phyloP scores from a whole-genome alignment of 2,329 filamentous ascomycete species.

The Metarhizium humberi region DNA sequence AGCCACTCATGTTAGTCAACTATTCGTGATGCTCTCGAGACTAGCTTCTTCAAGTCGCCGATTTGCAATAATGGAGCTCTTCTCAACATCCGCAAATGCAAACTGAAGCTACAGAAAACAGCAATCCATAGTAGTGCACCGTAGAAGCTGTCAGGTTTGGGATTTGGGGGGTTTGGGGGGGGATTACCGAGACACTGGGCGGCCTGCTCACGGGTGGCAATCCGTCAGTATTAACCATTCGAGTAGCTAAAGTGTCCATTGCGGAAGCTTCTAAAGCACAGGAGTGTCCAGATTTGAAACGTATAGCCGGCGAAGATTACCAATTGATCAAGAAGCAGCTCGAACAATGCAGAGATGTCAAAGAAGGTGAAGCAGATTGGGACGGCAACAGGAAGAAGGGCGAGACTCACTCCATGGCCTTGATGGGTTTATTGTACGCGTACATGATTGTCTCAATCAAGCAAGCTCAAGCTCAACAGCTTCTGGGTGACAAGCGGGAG shows the following conservation, averaged over 20 bases:
- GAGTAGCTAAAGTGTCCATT: conserved; percentile 6
- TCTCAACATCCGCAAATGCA: too few species aligned
- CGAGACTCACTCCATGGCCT: conserved; percentile 27
- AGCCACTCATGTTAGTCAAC: conserved; percentile 8
- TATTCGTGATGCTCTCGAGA: background rate
- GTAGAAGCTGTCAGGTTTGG: too few species aligned
- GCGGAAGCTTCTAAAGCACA: background rate
- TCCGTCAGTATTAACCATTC: conserved; percentile 12
- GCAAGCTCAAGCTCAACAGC: conserved; percentile 2
- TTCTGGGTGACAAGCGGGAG: background rate
- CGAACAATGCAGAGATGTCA: background rate
- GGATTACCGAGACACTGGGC: conserved; percentile 22
- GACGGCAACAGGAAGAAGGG: conserved; percentile 4
- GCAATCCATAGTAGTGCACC: too few species aligned
- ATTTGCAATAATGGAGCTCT: too few species aligned
- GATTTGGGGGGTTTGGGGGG: background rate
- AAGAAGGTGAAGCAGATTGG: conserved; percentile 1
- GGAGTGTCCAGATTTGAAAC: background rate
- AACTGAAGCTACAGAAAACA: too few species aligned
- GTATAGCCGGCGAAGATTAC: background rate
- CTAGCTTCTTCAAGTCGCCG: too few species aligned
- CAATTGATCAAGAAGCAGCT: background rate
- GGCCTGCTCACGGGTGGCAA: conserved; percentile 21
- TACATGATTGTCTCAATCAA: conserved; percentile 18
- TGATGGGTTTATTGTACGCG: conserved; percentile 27